Conservation (phyloP, 164 flowering plant species). For the Tinospora cordifolia region DNA sequence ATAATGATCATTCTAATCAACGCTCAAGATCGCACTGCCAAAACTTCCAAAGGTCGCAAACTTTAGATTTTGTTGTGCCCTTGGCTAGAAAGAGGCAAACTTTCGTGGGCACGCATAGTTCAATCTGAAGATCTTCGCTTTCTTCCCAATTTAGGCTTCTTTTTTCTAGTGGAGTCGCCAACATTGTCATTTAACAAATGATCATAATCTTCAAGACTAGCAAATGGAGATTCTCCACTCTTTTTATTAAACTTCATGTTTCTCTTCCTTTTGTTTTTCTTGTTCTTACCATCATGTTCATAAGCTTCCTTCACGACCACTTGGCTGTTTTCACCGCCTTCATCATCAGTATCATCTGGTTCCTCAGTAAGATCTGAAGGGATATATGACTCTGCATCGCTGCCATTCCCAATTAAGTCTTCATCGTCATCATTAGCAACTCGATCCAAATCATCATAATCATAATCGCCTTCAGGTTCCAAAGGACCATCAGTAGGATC, state of each 20-base stretch:
- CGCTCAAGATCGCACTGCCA: background rate
- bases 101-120: background rate
- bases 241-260: slow-evolving; percentile 36
- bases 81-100: background rate
- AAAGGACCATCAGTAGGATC: slow-evolving; percentile 31
- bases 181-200: slow-evolving; percentile 50
- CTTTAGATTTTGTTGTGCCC: background rate
- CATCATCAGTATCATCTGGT: slow-evolving; percentile 29
- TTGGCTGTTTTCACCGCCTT: slow-evolving; percentile 16
- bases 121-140: slow-evolving; percentile 21
- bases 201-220: slow-evolving; percentile 77
- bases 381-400: slow-evolving; percentile 51
- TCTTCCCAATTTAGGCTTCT: slow-evolving; percentile 27
- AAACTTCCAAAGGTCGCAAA: background rate
- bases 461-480: slow-evolving; percentile 60
- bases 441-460: slow-evolving; percentile 69
- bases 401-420: slow-evolving; percentile 57
- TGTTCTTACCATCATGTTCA: slow-evolving; percentile 20
- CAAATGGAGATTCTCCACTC: slow-evolving; percentile 65
- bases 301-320: slow-evolving; percentile 27
- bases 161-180: slow-evolving; percentile 11
- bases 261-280: slow-evolving; percentile 22
- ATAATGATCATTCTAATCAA: background rate
- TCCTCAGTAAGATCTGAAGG: slow-evolving; percentile 31
- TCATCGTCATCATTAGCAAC: slow-evolving; percentile 72